Conservation (phyloP, 2,329 filamentous ascomycete species). For the Alternaria brassicae region DNA sequence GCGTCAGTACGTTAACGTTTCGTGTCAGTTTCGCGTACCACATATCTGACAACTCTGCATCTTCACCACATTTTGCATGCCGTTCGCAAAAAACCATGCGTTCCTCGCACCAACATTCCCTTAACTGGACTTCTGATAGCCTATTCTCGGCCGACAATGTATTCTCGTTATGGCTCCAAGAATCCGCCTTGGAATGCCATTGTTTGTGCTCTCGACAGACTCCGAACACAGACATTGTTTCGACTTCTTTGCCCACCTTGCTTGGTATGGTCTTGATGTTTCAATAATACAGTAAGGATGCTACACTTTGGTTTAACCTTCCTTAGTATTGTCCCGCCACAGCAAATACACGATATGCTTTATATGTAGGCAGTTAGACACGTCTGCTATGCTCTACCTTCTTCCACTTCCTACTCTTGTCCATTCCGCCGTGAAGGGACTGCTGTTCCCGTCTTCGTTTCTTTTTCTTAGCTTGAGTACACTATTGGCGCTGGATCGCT, state of each 20-base stretch:
- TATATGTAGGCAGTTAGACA: background rate
- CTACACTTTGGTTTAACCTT: constrained; percentile 24
- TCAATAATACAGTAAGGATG: constrained; percentile 32
- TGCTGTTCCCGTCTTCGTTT: background rate
- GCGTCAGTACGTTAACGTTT: background rate
- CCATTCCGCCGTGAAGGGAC: background rate
- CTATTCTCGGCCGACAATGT: background rate
- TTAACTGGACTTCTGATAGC: constrained; percentile 1
- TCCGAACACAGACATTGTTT: constrained; percentile 15
- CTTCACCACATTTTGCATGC: background rate
- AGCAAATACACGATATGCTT: constrained; percentile 5
- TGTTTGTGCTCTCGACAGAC: background rate
- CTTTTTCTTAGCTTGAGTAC: constrained; percentile 1
- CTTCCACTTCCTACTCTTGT: constrained; percentile 1
- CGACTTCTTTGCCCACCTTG: constrained; percentile 17
- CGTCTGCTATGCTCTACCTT: constrained; percentile 9
- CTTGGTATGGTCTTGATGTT: constrained; percentile 18
- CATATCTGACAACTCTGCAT: background rate
- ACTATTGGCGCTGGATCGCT: constrained; percentile 31
- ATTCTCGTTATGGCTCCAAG: background rate
- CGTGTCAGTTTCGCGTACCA: constrained; percentile 11
- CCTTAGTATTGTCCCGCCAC: constrained; percentile 16
- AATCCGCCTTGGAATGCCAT: background rate
- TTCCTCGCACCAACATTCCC: constrained; percentile 2
- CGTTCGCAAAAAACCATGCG: background rate